Evolutionary conservation across 2,329 filamentous ascomycete species (phyloP).

Genomic region (Sclerotinia sclerotiorum): DNA sequence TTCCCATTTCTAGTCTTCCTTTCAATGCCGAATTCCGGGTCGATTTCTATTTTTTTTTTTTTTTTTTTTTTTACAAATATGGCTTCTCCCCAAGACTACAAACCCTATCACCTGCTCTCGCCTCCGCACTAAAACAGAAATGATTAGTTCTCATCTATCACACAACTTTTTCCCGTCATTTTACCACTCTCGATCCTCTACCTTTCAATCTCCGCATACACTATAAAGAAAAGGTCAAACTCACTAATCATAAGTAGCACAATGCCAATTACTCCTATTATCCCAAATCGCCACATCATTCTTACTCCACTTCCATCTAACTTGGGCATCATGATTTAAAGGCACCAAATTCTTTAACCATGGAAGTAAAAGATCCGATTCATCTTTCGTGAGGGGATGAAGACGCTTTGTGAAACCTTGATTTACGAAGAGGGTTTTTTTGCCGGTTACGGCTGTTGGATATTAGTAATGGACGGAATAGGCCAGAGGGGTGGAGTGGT

Average conservation of each 20-base stretch:
- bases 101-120: slow-evolving; percentile 15
- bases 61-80: neutral
- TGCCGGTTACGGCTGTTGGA: slow-evolving; percentile 39
- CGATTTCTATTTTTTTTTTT: neutral
- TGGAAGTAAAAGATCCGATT: slow-evolving; percentile 46
- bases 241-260: slow-evolving; percentile 26
- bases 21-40: neutral
- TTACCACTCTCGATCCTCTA: neutral
- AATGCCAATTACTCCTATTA: slow-evolving; percentile 44
- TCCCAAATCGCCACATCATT: slow-evolving; percentile 66
- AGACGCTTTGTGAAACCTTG: slow-evolving; percentile 46
- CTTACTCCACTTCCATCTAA: slow-evolving; percentile 53
- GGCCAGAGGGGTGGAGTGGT: neutral
- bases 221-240: neutral
- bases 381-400: slow-evolving; percentile 48
- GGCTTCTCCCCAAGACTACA: slow-evolving; percentile 14
- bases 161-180: neutral
- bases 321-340: slow-evolving; percentile 58
- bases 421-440: slow-evolving; percentile 50
- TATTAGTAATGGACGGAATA: neutral
- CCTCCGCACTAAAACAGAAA: neutral
- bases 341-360: slow-evolving; percentile 47
- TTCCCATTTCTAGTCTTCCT: no score
- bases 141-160: neutral
- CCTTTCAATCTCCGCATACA: neutral